A percentile compares a stretch with the other conserved stretches of the same genome.
Evolutionary conservation across 2,329 filamentous ascomycete species (phyloP).

Genomic region (Elsinoe arachidis): DNA sequence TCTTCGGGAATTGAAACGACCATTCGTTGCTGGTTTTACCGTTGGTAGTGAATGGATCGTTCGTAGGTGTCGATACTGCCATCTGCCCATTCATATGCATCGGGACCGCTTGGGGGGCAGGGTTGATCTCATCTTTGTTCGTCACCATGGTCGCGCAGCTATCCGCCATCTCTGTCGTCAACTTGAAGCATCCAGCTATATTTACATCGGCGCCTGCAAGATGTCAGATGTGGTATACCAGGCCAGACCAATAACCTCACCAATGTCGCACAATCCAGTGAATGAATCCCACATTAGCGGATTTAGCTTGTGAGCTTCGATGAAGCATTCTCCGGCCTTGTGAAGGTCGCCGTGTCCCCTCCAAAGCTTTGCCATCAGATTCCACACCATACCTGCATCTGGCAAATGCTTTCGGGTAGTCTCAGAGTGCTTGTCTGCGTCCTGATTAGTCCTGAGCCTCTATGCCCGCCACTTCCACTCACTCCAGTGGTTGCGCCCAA

Average conservation of each 20-base stretch:
- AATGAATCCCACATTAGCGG: conserved; percentile 99
- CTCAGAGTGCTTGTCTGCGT: conserved; percentile 61
- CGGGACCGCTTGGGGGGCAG: background rate
- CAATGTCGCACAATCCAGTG: conserved; percentile 72
- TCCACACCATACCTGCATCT: conserved; percentile 75
- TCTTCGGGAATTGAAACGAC: conserved; percentile 15
- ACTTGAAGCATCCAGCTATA: conserved; percentile 77
- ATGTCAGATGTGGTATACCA: conserved; percentile 11
- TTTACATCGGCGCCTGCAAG: conserved; percentile 64
- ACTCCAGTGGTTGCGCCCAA: conserved; percentile 65
- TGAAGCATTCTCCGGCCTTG: conserved; percentile 77
- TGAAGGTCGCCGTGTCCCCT: conserved; percentile 69
- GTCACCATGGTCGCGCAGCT: conserved; percentile 29
- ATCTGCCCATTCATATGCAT: background rate
- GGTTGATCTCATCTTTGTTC: background rate
- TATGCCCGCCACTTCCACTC: conserved; percentile 34
- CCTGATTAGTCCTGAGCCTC: conserved; percentile 13
- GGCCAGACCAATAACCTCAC: conserved; percentile 28
- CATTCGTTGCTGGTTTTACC: conserved; percentile 11
- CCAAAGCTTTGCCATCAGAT: conserved; percentile 79
- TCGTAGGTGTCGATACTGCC: conserved; percentile 26
- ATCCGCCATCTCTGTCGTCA: conserved; percentile 53
- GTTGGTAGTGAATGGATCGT: conserved; percentile 39
- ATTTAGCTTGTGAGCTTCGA: conserved; percentile 79
- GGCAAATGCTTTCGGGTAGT: conserved; percentile 64